Conservation (phyloP, 305 asterid species). For the Rubia tinctorum region DNA sequence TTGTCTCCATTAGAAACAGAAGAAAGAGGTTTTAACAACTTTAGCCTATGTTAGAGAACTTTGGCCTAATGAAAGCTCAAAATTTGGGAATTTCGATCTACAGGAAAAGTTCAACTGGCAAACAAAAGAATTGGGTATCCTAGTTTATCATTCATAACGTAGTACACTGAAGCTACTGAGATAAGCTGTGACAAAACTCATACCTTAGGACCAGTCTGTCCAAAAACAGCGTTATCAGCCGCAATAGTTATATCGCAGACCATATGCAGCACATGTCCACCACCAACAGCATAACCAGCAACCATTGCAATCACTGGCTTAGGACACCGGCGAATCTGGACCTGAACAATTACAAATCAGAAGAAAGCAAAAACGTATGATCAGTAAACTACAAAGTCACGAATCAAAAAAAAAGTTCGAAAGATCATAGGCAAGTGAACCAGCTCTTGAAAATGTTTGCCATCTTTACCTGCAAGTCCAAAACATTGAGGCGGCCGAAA, state of each 20-base stretch:
- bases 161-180: neutral
- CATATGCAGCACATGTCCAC: conserved; percentile 89
- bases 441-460: neutral
- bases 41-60: neutral
- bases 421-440: neutral
- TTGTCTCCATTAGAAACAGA: neutral
- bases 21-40: too few species aligned
- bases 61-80: neutral
- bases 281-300: conserved; percentile 93
- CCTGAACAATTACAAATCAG: conserved; percentile 25
- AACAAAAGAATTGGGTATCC: neutral
- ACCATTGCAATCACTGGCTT: conserved; percentile 91
- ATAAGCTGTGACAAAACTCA: neutral
- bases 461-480: conserved; percentile 72
- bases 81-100: neutral
- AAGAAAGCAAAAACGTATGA: neutral
- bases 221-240: conserved; percentile 42
- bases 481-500: conserved; percentile 82
- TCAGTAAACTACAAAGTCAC: neutral
- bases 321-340: conserved; percentile 88
- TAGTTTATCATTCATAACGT: neutral
- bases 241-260: conserved; percentile 84
- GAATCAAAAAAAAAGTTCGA: neutral
- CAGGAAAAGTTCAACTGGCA: neutral
- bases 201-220: conserved; percentile 15